Evolutionary conservation across 2,329 filamentous ascomycete species (phyloP), one percentile per base, ranked within the genome.

Genomic region (Fusarium piperis): DNA sequence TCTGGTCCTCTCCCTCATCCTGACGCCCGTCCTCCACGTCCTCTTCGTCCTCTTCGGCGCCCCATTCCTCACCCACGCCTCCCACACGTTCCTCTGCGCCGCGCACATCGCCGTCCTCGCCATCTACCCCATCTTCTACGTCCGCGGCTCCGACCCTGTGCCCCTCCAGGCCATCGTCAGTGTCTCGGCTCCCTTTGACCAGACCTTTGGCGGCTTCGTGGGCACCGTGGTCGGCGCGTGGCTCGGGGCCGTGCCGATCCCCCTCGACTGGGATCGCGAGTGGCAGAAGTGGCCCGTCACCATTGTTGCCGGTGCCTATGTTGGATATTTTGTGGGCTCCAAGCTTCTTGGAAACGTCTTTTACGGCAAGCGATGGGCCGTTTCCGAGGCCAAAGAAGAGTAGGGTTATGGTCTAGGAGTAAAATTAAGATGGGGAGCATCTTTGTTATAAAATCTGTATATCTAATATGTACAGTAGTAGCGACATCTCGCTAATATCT

Each of bases 201-300:
- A 95, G 78, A 90, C 93, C 0, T 96, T 94, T 82, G 95, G 94
- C 3, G 94, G 90, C 2, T 86, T 94, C 11, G 81, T 95, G n/a
- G 96, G 96, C 6, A 91, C 90, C 0, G 84, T 92, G 28, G 76
- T 95, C 1, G 96, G 96, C 7, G 94, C 94, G 41, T 98, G 96
- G 96, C 83, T 97, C 44, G 96, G 96, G 4, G 96, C 96, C 9
- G 90, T 98, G 59, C 96, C 97, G 0, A 98, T 99, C 75, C 96
- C 96, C 2, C 85, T 99, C 73, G 96, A 99, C 80, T 98, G 95
- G 95, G 96, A 99, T 80, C 91, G 96, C n/a, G 94, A 97, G 75
- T 99, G 96, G 96, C 96, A 99, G 88, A 93, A 92, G 81, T 99
- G 95, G 93, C 96, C 96, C 0, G 92, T 98, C 53, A 99, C 96